These are phyloP conservation scores for Tremella yokohamensis DNA, from an alignment of 768 basidiomycete species.

Conservation along the genomic window DNA sequence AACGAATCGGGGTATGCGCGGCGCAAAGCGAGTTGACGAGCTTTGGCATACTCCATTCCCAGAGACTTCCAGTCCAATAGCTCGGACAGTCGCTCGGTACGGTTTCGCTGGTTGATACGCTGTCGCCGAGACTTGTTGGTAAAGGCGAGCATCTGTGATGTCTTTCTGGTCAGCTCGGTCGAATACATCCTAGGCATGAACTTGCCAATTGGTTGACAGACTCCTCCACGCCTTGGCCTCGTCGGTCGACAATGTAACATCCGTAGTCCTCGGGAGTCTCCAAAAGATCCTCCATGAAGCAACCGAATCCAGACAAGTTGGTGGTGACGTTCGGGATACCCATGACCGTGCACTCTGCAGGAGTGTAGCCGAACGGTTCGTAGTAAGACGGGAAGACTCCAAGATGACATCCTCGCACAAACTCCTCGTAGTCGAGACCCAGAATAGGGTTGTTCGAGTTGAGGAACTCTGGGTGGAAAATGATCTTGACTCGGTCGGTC, in stretches of 20 bases:
- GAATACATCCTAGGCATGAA: background rate
- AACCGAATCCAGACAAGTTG: slow-evolving; percentile 93
- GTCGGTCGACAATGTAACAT: slow-evolving; percentile 92
- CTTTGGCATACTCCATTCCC: slow-evolving; percentile 94
- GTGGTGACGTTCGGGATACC: slow-evolving; percentile 96
- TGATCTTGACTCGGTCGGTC: slow-evolving; percentile 89
- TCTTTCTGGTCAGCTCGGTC: slow-evolving; percentile 21
- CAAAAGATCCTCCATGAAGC: slow-evolving; percentile 95
- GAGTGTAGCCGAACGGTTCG: slow-evolving; percentile 63
- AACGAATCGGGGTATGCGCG: slow-evolving; percentile 95
- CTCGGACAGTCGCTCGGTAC: slow-evolving; percentile 89
- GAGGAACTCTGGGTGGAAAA: slow-evolving; percentile 98
- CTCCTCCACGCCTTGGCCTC: slow-evolving; percentile 83
- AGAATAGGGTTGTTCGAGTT: slow-evolving; percentile 97
- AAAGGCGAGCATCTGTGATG: slow-evolving; percentile 50
- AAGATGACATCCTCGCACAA: slow-evolving; percentile 94
- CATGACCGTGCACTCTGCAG: slow-evolving; percentile 99
- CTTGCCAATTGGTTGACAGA: slow-evolving; percentile 71
- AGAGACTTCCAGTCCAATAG: slow-evolving; percentile 92
- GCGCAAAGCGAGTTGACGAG: slow-evolving; percentile 81
- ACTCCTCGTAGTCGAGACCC: slow-evolving; percentile 97
- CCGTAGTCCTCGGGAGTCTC: slow-evolving; percentile 92
- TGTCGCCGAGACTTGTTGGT: slow-evolving; percentile 71
- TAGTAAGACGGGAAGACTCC: slow-evolving; percentile 94
- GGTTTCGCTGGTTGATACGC: slow-evolving; percentile 96